A percentile compares a stretch with the other conserved stretches of the same genome.
Conservation (phyloP, 2,329 filamentous ascomycete genomes). For the Ophiognomonia clavigignenti-juglandacearum region DNA sequence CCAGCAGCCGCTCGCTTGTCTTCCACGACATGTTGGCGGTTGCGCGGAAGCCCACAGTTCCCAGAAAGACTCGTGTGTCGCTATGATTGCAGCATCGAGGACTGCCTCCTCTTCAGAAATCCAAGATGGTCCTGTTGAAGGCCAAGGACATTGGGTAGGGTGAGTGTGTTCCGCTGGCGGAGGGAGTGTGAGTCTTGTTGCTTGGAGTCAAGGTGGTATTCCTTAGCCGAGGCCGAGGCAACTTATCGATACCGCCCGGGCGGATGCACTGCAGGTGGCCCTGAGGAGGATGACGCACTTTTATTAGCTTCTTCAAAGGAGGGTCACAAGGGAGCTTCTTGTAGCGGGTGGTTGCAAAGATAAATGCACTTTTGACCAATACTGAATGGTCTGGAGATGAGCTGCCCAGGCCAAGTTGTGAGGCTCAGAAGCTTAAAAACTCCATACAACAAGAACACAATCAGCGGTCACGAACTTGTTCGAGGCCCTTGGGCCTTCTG, state of each 20-base stretch:
- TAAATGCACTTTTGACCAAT: too few species aligned
- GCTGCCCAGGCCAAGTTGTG: too few species aligned
- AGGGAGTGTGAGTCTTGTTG: conserved; percentile 1
- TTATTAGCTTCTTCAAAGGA: neutral
- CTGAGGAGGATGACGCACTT: conserved; percentile 12
- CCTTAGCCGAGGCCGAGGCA: conserved; percentile 14
- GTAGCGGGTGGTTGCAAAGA: neutral
- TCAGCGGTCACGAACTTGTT: too few species aligned
- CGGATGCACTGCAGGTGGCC: too few species aligned
- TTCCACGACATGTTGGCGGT: conserved; percentile 80
- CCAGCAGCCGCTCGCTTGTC: conserved; percentile 81
- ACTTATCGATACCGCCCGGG: conserved; percentile 14
- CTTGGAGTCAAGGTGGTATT: too few species aligned
- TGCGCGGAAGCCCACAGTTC: conserved; percentile 17
- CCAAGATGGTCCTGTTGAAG: neutral
- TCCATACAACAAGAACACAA: too few species aligned
- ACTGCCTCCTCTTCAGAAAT: neutral
- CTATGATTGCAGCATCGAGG: conserved; percentile 15
- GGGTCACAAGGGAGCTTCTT: conserved; percentile 1
- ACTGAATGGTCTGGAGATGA: too few species aligned
- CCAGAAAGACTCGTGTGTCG: conserved; percentile 7
- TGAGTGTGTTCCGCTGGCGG: neutral
- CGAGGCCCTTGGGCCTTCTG: too few species aligned
- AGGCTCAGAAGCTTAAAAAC: too few species aligned
- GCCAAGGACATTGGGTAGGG: neutral